Evolutionary conservation across 2,329 filamentous ascomycete genomes (phyloP).

Genomic region (Fusarium decemcellulare): DNA sequence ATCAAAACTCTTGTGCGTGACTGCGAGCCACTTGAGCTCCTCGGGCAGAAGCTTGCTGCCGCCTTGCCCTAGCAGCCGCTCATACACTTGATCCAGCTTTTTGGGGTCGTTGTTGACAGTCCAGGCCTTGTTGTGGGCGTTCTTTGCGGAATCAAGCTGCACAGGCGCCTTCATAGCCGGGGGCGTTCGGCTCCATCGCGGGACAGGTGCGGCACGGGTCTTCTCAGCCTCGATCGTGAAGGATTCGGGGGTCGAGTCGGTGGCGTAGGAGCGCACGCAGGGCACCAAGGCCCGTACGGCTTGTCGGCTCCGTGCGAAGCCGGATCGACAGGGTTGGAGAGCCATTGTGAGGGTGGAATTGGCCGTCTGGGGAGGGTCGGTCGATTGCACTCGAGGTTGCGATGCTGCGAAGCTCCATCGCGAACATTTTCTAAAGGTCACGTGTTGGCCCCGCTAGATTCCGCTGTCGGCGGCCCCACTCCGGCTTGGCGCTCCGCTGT

Average conservation of each 20-base stretch:
- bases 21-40: conserved; percentile 95
- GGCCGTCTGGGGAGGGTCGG: conserved; percentile 12
- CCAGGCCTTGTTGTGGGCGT: conserved; percentile 69
- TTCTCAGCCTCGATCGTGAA: conserved; percentile 40
- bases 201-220: conserved; percentile 47
- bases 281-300: conserved; percentile 40
- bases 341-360: conserved; percentile 47
- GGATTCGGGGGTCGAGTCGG: conserved; percentile 46
- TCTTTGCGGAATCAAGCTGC: conserved; percentile 71
- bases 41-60: conserved; percentile 84
- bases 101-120: conserved; percentile 82
- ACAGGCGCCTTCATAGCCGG: conserved; percentile 78
- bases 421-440: conserved; percentile 53
- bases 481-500: conserved; percentile 13
- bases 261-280: conserved; percentile 49
- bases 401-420: conserved; percentile 37
- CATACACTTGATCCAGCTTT: conserved; percentile 83
- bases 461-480: conserved; percentile 37
- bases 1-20: conserved; percentile 99
- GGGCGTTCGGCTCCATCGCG: conserved; percentile 81
- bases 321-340: conserved; percentile 51
- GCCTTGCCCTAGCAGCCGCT: conserved; percentile 78
- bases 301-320: conserved; percentile 46
- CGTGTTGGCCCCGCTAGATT: conserved; percentile 38
- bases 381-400: conserved; percentile 20